Percentiles rank a stretch among this genome's conserved stretches.
phyloP scores from a whole-genome alignment of 805 yeast genomes.

The Wickerhamiella sergipiensis region DNA sequence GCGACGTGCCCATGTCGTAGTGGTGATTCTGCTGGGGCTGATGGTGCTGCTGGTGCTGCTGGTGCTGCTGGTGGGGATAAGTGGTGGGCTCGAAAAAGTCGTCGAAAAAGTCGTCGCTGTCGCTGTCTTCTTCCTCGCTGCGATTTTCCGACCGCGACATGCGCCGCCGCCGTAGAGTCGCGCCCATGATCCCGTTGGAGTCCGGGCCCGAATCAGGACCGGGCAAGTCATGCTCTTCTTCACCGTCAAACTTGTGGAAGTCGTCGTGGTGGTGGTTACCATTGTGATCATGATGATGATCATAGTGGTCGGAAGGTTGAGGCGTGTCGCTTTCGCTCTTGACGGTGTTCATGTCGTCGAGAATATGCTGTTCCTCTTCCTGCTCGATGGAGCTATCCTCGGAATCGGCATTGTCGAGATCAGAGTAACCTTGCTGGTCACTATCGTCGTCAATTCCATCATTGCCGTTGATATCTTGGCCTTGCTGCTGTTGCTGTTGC shows the following conservation, averaged over 20 bases:
- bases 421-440: conserved; percentile 17
- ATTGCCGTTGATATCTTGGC: conserved; percentile 7
- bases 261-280: not conserved
- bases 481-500: not conserved
- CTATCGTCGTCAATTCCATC: conserved; percentile 10
- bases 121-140: conserved; percentile 19
- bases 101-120: conserved; percentile 16
- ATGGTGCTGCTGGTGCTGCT: not conserved
- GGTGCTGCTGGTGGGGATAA: not conserved
- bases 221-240: not conserved
- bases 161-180: not conserved
- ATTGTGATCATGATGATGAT: not conserved
- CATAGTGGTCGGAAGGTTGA: not conserved
- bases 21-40: not conserved
- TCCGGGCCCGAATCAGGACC: not conserved
- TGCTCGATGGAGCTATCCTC: conserved; percentile 24
- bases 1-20: not conserved
- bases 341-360: conserved; percentile 12
- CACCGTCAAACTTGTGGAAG: not conserved
- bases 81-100: conserved; percentile 11
- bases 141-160: not conserved
- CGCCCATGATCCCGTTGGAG: not conserved
- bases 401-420: conserved; percentile 16
- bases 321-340: not conserved
- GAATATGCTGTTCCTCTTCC: conserved; percentile 30